Evolutionary conservation across 495 filamentous ascomycete genomes (phyloP).

Genomic region (Extremus antarcticus): DNA sequence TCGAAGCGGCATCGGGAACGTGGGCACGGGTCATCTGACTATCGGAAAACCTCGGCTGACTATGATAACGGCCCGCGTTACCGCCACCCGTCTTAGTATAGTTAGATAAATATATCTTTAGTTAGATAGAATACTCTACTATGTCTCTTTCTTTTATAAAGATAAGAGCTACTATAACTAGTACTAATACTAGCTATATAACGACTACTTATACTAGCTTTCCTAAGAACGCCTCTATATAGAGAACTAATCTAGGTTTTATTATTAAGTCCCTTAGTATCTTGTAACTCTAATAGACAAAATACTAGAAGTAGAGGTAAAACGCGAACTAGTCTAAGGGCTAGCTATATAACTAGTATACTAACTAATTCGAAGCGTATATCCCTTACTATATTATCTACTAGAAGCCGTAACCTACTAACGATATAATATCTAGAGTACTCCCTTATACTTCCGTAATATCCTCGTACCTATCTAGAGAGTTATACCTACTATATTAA

Average conservation of each 20-base stretch:
- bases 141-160: background rate
- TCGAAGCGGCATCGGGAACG: no score
- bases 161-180: slow-evolving; percentile 8
- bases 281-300: no score
- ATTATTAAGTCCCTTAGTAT: no score
- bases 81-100: background rate
- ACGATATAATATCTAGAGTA: background rate
- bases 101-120: background rate
- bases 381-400: background rate
- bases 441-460: background rate
- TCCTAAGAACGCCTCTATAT: background rate
- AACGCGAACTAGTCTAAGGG: no score
- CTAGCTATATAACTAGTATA: background rate
- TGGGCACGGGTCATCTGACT: no score
- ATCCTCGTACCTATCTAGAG: background rate
- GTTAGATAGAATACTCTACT: slow-evolving; percentile 8
- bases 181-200: slow-evolving; percentile 25
- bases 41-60: no score
- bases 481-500: background rate
- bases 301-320: no score
- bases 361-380: background rate
- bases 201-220: background rate
- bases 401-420: background rate
- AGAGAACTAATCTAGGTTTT: no score
- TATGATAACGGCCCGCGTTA: no score